Percentiles rank a stretch among this genome's conserved stretches.
These are phyloP conservation scores for Macrolepiota dolichaula DNA, from an alignment of 768 basidiomycete species.

Conservation along the genomic window DNA sequence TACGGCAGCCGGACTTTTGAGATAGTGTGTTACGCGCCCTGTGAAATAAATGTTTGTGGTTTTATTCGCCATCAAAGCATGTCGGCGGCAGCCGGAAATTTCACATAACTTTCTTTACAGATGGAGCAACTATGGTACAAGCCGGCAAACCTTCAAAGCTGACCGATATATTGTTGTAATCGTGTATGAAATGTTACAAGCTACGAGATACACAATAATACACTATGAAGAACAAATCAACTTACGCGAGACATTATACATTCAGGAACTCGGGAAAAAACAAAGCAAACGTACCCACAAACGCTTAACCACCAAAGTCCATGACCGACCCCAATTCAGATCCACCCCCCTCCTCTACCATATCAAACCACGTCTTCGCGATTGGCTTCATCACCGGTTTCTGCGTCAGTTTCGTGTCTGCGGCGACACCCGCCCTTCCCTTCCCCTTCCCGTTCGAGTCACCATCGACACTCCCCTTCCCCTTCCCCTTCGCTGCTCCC, in stretches of 20 bases:
- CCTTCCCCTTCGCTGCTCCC: not conserved
- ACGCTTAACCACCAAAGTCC: too few species aligned
- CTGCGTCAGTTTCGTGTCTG: not conserved
- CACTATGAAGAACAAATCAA: too few species aligned
- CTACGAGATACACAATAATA: too few species aligned
- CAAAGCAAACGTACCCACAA: too few species aligned
- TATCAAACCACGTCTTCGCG: constrained; percentile 6
- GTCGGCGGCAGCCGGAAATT: too few species aligned
- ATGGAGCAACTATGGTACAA: not conserved
- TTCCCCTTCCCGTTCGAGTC: not conserved
- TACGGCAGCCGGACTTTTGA: too few species aligned
- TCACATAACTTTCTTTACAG: not conserved
- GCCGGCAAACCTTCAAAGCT: too few species aligned
- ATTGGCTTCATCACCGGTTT: not conserved
- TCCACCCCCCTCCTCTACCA: constrained; percentile 8
- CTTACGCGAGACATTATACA: too few species aligned
- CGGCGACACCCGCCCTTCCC: not conserved
- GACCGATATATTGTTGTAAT: too few species aligned
- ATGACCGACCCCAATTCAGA: constrained; percentile 8
- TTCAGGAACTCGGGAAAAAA: too few species aligned
- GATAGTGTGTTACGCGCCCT: too few species aligned
- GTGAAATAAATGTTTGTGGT: not conserved
- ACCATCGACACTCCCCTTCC: not conserved
- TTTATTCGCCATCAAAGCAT: not conserved
- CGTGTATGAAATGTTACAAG: too few species aligned